A percentile compares a stretch with the other conserved stretches of the same genome.
Conservation (phyloP, 2,329 filamentous ascomycete genomes). For the Fusarium setosum region DNA sequence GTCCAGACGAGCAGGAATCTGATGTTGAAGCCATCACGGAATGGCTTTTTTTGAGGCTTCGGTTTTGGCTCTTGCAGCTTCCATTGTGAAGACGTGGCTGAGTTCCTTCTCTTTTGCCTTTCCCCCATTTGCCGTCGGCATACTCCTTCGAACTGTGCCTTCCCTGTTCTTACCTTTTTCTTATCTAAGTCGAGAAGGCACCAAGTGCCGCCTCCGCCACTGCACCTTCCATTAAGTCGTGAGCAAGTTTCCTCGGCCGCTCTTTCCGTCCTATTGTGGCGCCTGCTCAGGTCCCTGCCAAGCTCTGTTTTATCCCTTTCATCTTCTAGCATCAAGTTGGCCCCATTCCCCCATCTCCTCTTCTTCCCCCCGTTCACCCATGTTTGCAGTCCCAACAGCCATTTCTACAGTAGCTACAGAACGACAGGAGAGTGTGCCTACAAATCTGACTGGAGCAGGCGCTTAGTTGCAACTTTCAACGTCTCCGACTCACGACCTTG, state of each 20-base stretch:
- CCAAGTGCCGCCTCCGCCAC: not conserved
- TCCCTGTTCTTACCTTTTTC: not conserved
- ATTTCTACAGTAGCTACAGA: too few species aligned
- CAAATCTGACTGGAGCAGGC: too few species aligned
- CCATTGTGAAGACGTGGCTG: conserved; percentile 3
- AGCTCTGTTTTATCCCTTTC: not conserved
- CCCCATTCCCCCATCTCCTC: too few species aligned
- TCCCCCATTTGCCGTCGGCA: conserved; percentile 2
- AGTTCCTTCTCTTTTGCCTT: not conserved
- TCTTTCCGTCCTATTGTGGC: conserved; percentile 22
- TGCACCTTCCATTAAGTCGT: conserved; percentile 1
- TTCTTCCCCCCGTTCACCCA: too few species aligned
- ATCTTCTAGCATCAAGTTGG: not conserved
- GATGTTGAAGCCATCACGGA: conserved; percentile 3
- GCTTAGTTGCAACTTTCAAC: conserved; percentile 1
- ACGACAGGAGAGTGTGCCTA: too few species aligned
- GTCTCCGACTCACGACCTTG: not conserved
- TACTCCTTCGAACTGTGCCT: not conserved
- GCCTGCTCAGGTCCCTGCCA: not conserved
- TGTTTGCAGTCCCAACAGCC: too few species aligned
- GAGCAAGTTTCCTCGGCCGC: conserved; percentile 26
- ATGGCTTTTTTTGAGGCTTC: conserved; percentile 8
- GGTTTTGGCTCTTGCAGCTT: not conserved
- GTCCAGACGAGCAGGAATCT: not conserved
- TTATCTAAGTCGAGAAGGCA: not conserved